A percentile compares a stretch with the other conserved stretches of the same genome.
These are phyloP conservation scores for Kokia cookei DNA, from an alignment of 441 rosid genomes.

Conservation along the genomic window DNA sequence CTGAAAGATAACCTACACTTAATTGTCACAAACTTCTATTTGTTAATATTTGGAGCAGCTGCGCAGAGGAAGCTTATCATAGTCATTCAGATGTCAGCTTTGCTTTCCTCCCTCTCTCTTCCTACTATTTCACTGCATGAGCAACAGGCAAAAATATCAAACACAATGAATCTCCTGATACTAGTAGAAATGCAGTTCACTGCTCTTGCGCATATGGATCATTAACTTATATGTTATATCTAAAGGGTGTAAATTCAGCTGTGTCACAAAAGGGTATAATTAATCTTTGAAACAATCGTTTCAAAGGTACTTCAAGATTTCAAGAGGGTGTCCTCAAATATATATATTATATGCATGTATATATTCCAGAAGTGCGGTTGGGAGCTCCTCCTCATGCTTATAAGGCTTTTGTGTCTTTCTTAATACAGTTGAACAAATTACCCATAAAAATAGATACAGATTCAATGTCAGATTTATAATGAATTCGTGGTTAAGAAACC, in stretches of 20 bases:
- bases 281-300: conserved; percentile 12
- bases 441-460: neutral
- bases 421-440: no score
- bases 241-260: neutral
- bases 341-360: no score
- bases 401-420: no score
- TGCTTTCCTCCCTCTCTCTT: neutral
- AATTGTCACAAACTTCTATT: neutral
- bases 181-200: neutral
- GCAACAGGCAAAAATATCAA: neutral
- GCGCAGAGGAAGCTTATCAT: neutral
- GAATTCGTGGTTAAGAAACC: neutral
- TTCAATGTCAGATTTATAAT: neutral
- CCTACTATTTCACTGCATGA: neutral
- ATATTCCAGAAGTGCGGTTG: neutral
- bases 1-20: neutral
- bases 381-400: no score
- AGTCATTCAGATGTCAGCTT: neutral
- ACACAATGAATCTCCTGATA: neutral
- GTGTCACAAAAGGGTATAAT: conserved; percentile 19
- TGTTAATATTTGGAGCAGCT: neutral
- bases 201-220: neutral
- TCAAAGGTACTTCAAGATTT: conserved; percentile 26
- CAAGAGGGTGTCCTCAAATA: no score
- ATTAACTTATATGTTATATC: neutral